phyloP scores from a whole-genome alignment of 768 basidiomycete genomes.

The Sistotremastrum niveocremeum region DNA sequence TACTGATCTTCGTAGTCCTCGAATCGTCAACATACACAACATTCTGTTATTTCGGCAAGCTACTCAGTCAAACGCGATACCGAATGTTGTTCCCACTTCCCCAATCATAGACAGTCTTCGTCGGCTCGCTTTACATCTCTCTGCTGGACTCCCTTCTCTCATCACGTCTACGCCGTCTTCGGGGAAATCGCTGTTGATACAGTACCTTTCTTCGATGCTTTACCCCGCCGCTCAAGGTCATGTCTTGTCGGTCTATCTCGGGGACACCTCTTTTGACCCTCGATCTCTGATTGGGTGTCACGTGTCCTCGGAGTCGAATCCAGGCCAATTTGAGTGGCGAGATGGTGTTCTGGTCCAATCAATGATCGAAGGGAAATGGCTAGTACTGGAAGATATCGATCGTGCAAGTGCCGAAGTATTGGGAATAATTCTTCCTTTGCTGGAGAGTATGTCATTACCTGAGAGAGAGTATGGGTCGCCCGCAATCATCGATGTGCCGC shows the following conservation, averaged over 20 bases:
- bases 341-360: slow-evolving; percentile 87
- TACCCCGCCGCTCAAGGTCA: slow-evolving; percentile 49
- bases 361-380: slow-evolving; percentile 83
- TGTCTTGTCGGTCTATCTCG: slow-evolving; percentile 77
- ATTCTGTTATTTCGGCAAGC: slow-evolving; percentile 46
- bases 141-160: slow-evolving; percentile 62
- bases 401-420: slow-evolving; percentile 82
- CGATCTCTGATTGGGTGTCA: slow-evolving; percentile 90
- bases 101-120: slow-evolving; percentile 47
- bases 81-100: slow-evolving; percentile 47
- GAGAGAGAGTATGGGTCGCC: slow-evolving; percentile 66
- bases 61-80: slow-evolving; percentile 13
- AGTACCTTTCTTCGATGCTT: slow-evolving; percentile 57
- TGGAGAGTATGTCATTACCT: slow-evolving; percentile 50
- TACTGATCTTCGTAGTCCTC: slow-evolving; percentile 29
- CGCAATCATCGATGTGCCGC: slow-evolving; percentile 58
- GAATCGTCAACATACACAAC: slow-evolving; percentile 49
- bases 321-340: slow-evolving; percentile 92
- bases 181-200: slow-evolving; percentile 73
- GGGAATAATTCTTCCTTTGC: slow-evolving; percentile 71
- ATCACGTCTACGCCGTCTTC: slow-evolving; percentile 78
- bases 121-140: slow-evolving; percentile 47
- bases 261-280: slow-evolving; percentile 91
- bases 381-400: slow-evolving; percentile 88
- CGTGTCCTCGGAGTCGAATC: slow-evolving; percentile 66